Conservation (phyloP, 495 filamentous ascomycete genomes). For the Trichoderma virens region DNA sequence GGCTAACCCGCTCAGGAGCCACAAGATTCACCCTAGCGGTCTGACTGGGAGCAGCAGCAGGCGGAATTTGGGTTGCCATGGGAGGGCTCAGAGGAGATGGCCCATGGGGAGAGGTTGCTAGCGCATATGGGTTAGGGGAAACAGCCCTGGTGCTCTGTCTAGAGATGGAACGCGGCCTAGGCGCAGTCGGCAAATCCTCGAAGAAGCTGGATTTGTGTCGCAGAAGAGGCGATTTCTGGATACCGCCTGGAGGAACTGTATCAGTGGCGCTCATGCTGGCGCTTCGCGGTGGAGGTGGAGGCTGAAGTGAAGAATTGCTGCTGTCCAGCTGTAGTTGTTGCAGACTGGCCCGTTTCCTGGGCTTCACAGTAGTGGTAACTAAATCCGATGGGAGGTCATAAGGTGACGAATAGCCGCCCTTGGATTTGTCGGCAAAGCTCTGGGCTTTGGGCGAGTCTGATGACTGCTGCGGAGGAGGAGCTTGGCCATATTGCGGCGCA, state of each 20-base stretch:
- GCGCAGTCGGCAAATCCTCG: conserved; percentile 70
- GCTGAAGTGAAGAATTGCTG: conserved; percentile 24
- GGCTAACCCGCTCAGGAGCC: conserved; percentile 52
- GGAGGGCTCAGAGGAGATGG: conserved; percentile 35
- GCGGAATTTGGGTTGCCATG: conserved; percentile 18
- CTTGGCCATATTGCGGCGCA: conserved; percentile 33
- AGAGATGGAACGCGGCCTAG: conserved; percentile 47
- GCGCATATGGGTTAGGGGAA: conserved; percentile 26
- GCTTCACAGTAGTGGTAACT: conserved; percentile 50
- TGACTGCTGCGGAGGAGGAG: conserved; percentile 23
- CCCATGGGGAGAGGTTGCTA: conserved; percentile 30
- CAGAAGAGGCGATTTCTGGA: conserved; percentile 23
- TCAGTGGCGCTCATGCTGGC: conserved; percentile 47
- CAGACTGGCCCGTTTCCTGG: conserved; percentile 48
- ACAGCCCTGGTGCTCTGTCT: conserved; percentile 28
- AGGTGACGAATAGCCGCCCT: conserved; percentile 85
- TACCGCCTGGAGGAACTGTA: conserved; percentile 17
- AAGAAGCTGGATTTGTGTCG: conserved; percentile 59
- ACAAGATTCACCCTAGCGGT: conserved; percentile 30
- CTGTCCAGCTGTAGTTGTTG: conserved; percentile 29
- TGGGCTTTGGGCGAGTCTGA: conserved; percentile 48
- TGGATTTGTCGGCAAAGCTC: conserved; percentile 83
- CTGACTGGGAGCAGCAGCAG: conserved; percentile 13
- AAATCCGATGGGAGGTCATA: conserved; percentile 90
- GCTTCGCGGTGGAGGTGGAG: conserved; percentile 50